Evolutionary conservation across 768 basidiomycete genomes (phyloP).

Genomic region (Stropharia rugosoannulata): DNA sequence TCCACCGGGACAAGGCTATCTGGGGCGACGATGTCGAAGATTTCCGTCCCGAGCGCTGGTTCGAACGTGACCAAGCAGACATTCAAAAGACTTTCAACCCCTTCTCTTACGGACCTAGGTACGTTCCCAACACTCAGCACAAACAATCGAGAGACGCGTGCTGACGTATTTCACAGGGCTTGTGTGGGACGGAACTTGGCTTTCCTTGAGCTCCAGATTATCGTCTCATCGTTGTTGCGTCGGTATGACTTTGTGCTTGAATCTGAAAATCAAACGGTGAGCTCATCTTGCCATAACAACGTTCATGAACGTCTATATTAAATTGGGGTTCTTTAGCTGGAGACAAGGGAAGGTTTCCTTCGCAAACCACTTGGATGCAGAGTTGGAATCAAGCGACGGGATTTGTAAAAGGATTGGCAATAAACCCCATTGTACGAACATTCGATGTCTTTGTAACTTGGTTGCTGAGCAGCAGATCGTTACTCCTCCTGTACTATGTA

Average conservation of each 20-base stretch:
- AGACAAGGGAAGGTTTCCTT: conserved; percentile 83
- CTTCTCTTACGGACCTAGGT: conserved; percentile 83
- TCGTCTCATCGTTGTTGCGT: conserved; percentile 77
- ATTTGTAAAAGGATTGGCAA: conserved; percentile 19
- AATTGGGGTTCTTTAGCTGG: conserved; percentile 41
- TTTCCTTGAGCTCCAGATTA: conserved; percentile 74
- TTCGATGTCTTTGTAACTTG: background rate
- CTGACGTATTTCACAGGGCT: conserved; percentile 41
- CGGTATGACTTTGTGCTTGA: conserved; percentile 75
- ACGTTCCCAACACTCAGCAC: conserved; percentile 15
- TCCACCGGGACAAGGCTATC: conserved; percentile 66
- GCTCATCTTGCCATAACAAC: conserved; percentile 18
- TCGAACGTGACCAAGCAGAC: conserved; percentile 60
- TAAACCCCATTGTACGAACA: background rate
- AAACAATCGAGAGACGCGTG: background rate
- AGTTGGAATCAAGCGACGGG: conserved; percentile 71
- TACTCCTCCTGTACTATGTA: background rate
- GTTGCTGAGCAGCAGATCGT: background rate
- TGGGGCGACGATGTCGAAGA: conserved; percentile 81
- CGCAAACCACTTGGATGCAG: conserved; percentile 75
- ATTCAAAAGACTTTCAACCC: conserved; percentile 82
- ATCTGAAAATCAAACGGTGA: conserved; percentile 53
- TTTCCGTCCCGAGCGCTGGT: conserved; percentile 85
- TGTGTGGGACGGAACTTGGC: conserved; percentile 88
- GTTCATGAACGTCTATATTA: background rate